Percentiles rank a stretch among this genome's conserved stretches.
These are phyloP conservation scores for Senna siamea DNA, from an alignment of 306 rosid genomes.

Conservation along the genomic window DNA sequence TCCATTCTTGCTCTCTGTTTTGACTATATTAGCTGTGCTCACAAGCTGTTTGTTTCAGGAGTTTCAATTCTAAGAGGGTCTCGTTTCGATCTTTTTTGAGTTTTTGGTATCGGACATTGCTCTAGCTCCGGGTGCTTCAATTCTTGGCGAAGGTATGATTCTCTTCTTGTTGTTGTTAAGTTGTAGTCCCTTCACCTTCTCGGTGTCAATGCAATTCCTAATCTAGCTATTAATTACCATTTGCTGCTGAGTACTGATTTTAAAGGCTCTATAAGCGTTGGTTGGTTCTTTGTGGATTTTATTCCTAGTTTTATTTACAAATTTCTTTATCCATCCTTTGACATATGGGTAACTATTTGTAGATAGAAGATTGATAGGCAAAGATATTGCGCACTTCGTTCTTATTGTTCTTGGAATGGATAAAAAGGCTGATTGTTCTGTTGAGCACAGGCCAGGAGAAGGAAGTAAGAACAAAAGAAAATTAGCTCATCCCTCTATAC, in stretches of 20 bases:
- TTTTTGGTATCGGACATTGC: neutral
- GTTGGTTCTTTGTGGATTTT: slow-evolving; percentile 6
- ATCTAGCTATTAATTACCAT: neutral
- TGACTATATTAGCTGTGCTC: slow-evolving; percentile 18
- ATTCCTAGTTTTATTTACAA: neutral
- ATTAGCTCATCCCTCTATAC: slow-evolving; percentile 33
- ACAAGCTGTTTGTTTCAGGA: slow-evolving; percentile 9
- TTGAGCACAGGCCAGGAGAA: slow-evolving; percentile 31
- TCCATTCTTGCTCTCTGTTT: slow-evolving; percentile 24
- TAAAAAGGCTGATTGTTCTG: slow-evolving; percentile 33
- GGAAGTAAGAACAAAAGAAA: slow-evolving; percentile 49
- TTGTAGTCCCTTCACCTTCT: neutral
- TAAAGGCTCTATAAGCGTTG: slow-evolving; percentile 17
- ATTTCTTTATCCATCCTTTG: slow-evolving; percentile 2
- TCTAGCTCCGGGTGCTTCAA: slow-evolving; percentile 7
- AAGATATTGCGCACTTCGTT: slow-evolving; percentile 21
- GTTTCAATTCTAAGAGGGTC: slow-evolving; percentile 19
- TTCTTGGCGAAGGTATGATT: slow-evolving; percentile 37
- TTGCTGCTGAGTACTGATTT: slow-evolving; percentile 9
- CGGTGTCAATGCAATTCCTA: neutral
- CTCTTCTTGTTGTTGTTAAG: neutral
- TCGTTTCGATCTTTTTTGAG: slow-evolving; percentile 22
- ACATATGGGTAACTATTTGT: slow-evolving; percentile 14
- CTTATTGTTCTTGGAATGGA: slow-evolving; percentile 42
- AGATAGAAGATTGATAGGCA: slow-evolving; percentile 36